A percentile compares a stretch with the other conserved stretches of the same genome.
Conservation (phyloP, 768 basidiomycete genomes). For the Mycena vitilis region DNA sequence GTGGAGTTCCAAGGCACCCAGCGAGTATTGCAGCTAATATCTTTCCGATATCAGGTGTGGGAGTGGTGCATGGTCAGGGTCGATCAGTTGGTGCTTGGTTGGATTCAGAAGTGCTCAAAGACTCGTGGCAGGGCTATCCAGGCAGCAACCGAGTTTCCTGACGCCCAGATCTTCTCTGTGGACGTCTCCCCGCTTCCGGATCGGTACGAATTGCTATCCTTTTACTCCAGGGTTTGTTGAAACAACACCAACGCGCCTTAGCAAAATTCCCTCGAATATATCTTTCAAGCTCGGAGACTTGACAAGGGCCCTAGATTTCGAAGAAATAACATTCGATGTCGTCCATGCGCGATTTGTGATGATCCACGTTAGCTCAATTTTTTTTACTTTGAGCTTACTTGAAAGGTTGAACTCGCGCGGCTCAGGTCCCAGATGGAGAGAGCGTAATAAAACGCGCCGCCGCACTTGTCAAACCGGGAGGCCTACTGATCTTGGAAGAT, state of each 20-base stretch:
- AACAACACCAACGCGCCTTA: background rate
- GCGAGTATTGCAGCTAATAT: background rate
- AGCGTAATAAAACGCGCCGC: background rate
- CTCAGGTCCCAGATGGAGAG: background rate
- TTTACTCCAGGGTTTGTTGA: background rate
- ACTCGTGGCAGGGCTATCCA: background rate
- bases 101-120: no score
- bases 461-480: constrained; percentile 15
- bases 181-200: background rate
- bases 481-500: constrained; percentile 18
- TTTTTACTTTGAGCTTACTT: background rate
- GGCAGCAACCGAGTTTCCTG: background rate
- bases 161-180: background rate
- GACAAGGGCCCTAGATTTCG: background rate
- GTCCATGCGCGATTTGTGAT: background rate
- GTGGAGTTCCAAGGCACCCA: background rate
- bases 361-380: background rate
- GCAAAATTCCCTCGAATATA: background rate
- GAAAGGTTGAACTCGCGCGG: no score
- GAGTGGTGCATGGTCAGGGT: background rate
- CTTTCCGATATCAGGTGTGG: background rate
- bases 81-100: background rate
- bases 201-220: background rate
- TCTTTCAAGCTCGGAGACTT: background rate
- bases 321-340: background rate